Evolutionary conservation across 495 filamentous ascomycete species (phyloP), one percentile per base, ranked within the genome.

Genomic region (Poronia punctata): DNA sequence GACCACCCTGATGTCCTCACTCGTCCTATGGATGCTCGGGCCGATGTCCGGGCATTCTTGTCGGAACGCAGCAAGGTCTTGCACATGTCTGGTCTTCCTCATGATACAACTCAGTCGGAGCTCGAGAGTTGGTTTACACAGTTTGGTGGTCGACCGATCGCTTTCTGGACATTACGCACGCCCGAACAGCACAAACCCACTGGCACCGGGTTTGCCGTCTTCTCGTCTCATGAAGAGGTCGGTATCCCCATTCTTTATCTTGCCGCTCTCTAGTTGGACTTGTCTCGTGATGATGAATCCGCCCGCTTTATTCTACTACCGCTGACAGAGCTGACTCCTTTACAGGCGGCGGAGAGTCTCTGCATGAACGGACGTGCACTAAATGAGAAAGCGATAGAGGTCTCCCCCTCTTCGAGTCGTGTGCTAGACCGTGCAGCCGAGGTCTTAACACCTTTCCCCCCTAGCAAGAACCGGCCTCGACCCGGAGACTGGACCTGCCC

Each of bases 121-220:
- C 71, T 98, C 23, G 92, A 97, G 67, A 95, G 87, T 62, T 98
- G 92, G 92, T 98, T 96, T 62, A 98, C 92, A 17, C 92, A 98
- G 59, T 98, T 94, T 54, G 90, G 92, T 40, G 92, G 92, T 29
- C 84, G 92, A 12, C 92, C 92, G n/a, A 97, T 97, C 68, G 90
- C 90, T 15, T 98, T 98, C 65, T 98, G 90, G 90, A 98, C 92
- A 14, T 71, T 98, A 37, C 86, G 92, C 28, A 97, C 92, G 15
- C 92, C 92, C 8, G 92, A 98, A 61, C 92, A 97, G 62, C 90
- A 96, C 67, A 98, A 98, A 71, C 92, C 92, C 14, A 97, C 90
- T 6, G 92, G 92, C 14, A 89, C 89, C 29, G 92, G 92, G 17
- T 98, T 98, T 62, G 92, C 90, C 15, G 88, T 97, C 22, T 98